Evolutionary conservation across 139 green algal species (phyloP), one percentile per base, ranked within the genome.

Genomic region (Astrephomene gubernaculifera): DNA sequence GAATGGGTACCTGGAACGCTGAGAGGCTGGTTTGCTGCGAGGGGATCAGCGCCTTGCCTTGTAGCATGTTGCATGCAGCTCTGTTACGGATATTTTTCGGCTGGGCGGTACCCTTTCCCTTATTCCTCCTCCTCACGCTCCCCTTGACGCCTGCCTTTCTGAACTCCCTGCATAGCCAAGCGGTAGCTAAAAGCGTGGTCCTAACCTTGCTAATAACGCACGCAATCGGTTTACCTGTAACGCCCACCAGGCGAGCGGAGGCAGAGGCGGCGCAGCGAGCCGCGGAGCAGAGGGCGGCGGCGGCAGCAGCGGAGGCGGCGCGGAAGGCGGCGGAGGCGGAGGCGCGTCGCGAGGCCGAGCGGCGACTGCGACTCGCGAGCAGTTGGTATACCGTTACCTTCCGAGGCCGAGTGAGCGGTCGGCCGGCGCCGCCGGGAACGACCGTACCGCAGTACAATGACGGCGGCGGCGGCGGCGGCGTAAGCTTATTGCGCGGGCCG

Each of bases 371-470:
- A 35, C 73, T 81, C 35, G 49, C 73, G 0, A 81, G 73, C 73
- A 81, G 35, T 25, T 81, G 73, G 73, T 89, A 76, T 31, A 45
- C 71, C 6, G 38, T 89, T 0, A 6, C 39, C 10, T 65, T 89
- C 27, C 36, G 29, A 12, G 69, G 69, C 43, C 31, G 24, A 3
- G 81, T 78, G 10, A 7, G 39, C 9, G 67, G 43, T 19, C 45
- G 57, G 12, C 69, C 81, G 25, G 69, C 81, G 6, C 68, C 81
- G 10, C 53, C 81, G 2, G 65, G 70, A 52, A 79, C 54, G 43
- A 75, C 70, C 0, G 49, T 82, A 27, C 54, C 74, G 22, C 54
- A 29, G 3, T 1, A 36, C 38, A 2, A n/a, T 44, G 60, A 10
- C 25, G 36, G 44, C 63, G 33, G 31, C 33, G 68, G 68, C 21